These are phyloP conservation scores for Trichoderma guizhouense DNA, from an alignment of 2,329 filamentous ascomycete genomes.

Conservation along the genomic window DNA sequence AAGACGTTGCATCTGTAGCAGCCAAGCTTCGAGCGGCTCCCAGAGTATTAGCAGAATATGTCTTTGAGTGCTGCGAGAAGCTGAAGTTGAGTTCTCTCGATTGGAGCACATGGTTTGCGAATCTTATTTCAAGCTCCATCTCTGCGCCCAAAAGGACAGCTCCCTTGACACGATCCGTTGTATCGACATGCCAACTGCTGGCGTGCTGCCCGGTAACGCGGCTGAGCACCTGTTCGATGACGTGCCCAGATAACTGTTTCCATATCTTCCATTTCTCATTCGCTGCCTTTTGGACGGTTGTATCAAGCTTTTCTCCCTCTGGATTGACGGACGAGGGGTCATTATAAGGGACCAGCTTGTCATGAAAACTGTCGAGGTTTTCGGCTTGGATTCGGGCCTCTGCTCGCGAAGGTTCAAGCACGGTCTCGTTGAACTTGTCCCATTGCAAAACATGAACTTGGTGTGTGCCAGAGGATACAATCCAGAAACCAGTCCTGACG, in stretches of 20 bases:
- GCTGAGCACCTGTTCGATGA: constrained; percentile 44
- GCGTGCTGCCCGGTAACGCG: constrained; percentile 44
- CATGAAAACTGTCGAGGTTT: constrained; percentile 37
- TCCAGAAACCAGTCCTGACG: constrained; percentile 56
- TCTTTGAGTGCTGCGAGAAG: constrained; percentile 42
- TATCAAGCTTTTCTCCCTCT: background rate
- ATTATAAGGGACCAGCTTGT: constrained; percentile 45
- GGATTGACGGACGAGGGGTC: constrained; percentile 32
- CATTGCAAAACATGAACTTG: constrained; percentile 49
- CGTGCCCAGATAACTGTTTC: constrained; percentile 48
- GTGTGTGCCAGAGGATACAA: constrained; percentile 38
- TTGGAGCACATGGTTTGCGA: constrained; percentile 33
- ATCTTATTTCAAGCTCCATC: constrained; percentile 39
- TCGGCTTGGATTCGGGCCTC: constrained; percentile 46
- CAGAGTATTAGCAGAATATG: constrained; percentile 39
- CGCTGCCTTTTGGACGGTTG: constrained; percentile 21
- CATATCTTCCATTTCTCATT: constrained; percentile 43
- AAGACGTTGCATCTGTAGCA: constrained; percentile 47
- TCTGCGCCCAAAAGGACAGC: constrained; percentile 38
- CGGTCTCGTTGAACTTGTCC: constrained; percentile 54
- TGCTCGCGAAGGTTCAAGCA: constrained; percentile 46
- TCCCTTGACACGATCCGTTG: constrained; percentile 49
- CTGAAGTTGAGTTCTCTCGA: constrained; percentile 46
- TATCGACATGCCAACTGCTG: constrained; percentile 51
- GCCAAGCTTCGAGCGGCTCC: constrained; percentile 41